Evolutionary conservation across 2,329 filamentous ascomycete species (phyloP), one percentile per base, ranked within the genome.

Genomic region (Botrytis aclada): DNA sequence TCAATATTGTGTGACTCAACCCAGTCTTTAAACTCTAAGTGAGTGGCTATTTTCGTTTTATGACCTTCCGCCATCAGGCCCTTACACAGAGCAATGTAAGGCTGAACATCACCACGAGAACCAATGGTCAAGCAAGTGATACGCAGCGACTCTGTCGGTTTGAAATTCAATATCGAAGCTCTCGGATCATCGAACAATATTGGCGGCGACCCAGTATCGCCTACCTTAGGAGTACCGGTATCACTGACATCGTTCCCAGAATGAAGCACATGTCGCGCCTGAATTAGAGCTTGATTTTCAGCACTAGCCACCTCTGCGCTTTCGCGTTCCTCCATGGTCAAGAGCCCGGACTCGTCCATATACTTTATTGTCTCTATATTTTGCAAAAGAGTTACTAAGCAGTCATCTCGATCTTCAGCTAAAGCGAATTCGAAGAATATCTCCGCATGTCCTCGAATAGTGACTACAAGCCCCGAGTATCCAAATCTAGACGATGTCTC

Each of bases 51-150:
- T 75, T 89, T 91, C 25, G 92, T 88, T 74, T 88, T 89, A 82
- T 99, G 96, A 0, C 96, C 96, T 77, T 99, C 95, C 0, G 91
- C 92, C 60, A 97, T 82, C 2, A 99, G 84, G 0, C 93, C 94
- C 80, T 97, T 98, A 84, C 96, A 98, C 1, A 99, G 85, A 0
- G 96, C 94, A 81, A 99, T 98, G 81, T 98, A 99, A 0, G 96
- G 96, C 81, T 99, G 96, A 6, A 99, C 95, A 80, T 99, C 96
- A 37, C 96, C 96, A 74, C 96, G 88, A 20, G 95, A 98, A 25
- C 96, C 96, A 75, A 99, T 99, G 0, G 96, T 99, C 54, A 99
- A 85, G 80, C 96, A 99, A 1, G 95, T 97, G 74, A 99, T 92
- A 32, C 87, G 90, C 80, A 99, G 84, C 3, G 95, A 86, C 77